Base-by-base conservation (phyloP, 208 protist species). In the Ichthyophonus hoferi region DNA sequence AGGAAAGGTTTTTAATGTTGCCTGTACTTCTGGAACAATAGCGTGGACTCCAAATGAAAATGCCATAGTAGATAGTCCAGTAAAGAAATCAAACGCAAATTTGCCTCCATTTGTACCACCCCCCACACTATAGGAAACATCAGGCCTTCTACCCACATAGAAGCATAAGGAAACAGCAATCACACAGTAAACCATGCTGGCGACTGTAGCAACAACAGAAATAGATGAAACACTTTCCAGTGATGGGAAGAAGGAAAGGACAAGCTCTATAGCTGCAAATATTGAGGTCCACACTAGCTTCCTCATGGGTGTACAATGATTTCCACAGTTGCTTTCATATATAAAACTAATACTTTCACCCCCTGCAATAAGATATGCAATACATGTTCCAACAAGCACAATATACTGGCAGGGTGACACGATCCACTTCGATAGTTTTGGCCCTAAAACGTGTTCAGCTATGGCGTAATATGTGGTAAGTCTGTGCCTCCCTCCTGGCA, bases 1-100 rank as follows among this genome's bases (percentile, higher is more conserved):
- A n/a, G n/a, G n/a, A n/a, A n/a, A n/a, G n/a, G n/a, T n/a, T n/a
- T n/a, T n/a, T 3, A 86, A 41, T 58, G 82, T 86, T n/a, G 43
- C 3, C 40, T 86, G 82, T 7, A 86, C 67, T 7, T 86, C 82
- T 39, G 82, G 82, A 39, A 76, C 40, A 67, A 86, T 35, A 7
- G 17, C 1, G 33, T 86, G 82, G 3, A 86, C 39, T 2, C 82
- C 82, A 76, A 86, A 86, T 17, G 67, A 37, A 41, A 86, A 86
- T 2, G 82, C 82, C 17, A 86, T 41, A 7, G 82, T 86, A 3
- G 82, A 86, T 34, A 86, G 34, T 7, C 82, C 82, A 24, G 67
- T 3, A 67, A 86, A 86, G 2, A 86, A 77, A 41, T 86, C 42
- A 1, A 1, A 86, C 82, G 67, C 35, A 0, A 31, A 37, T n/a